Base-by-base conservation (phyloP, 2,329 filamentous ascomycete species). In the Chrysoporthe cubensis region DNA sequence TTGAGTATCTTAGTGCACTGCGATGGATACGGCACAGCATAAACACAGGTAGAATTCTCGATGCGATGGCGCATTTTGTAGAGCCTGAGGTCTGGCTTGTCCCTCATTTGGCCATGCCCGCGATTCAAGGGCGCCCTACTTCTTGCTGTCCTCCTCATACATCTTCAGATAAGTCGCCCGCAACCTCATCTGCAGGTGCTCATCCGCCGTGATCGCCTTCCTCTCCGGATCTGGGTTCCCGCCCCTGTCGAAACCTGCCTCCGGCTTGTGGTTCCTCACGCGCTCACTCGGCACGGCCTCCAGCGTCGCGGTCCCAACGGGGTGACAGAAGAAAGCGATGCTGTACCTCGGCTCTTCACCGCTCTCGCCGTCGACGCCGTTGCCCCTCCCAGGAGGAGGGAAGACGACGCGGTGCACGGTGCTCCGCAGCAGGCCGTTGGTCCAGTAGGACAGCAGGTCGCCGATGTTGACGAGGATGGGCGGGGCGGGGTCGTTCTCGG, bases 351-450 rank as follows among this genome's bases (percentile, higher is more conserved):
- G 81, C 37, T 84, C 84, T 0, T 75, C 73, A 43, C 79, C 83
- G 4, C 78, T 79, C 75, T 87, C 86, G n/a, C 82, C 84, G 1
- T 76, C 70, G 1, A 80, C 75, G 9, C 68, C 42, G 34, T 73
- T 42, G 78, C 80, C 0, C 11, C 80, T 79, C 40, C 76, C 73
- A 1, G 85, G 84, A 14, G 71, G 74, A 0, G 83, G 80, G 71
- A 97, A 96, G 0, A 95, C 88, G 42, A 98, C 96, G 13, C 95
- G 84, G 76, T 98, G 96, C 6, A 97, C 88, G 0, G 95, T 97
- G 73, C 90, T 94, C 73, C 93, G 91, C 71, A 98, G 84, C 59
- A 97, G 79, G 0, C 94, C 94, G 71, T 91, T 91, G 0, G 96
- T 98, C 95, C 95, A 98, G 78, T 96, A 96, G 44, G 88, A 91